phyloP scores from a whole-genome alignment of 2,329 filamentous ascomycete species.

The Atkinsonella hypoxylon region DNA sequence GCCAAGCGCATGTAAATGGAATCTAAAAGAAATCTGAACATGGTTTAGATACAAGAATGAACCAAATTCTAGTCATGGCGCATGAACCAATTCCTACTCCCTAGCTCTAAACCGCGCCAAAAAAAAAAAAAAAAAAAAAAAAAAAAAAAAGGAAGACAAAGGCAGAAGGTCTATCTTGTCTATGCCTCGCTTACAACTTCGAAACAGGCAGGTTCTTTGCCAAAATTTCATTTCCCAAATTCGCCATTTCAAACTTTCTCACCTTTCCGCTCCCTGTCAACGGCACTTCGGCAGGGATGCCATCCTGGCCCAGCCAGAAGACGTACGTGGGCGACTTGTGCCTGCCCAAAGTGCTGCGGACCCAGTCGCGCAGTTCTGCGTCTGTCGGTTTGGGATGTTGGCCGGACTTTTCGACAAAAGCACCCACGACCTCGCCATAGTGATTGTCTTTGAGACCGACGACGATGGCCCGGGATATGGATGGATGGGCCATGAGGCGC shows the following conservation, averaged over 20 bases:
- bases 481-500: slow-evolving; percentile 51
- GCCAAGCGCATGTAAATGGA: no score
- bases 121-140: background rate
- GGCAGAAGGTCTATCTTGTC: background rate
- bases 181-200: slow-evolving; percentile 27
- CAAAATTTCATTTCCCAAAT: slow-evolving; percentile 42
- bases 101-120: background rate
- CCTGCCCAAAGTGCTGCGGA: slow-evolving; percentile 45
- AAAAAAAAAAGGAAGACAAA: background rate
- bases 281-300: slow-evolving; percentile 42
- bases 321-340: slow-evolving; percentile 62
- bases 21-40: no score
- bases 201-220: slow-evolving; percentile 32
- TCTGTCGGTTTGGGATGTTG: slow-evolving; percentile 29
- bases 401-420: slow-evolving; percentile 41
- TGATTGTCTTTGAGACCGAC: slow-evolving; percentile 58
- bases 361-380: slow-evolving; percentile 50
- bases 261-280: slow-evolving; percentile 64
- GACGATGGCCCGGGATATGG: slow-evolving; percentile 52
- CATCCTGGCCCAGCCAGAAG: slow-evolving; percentile 61
- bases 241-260: slow-evolving; percentile 52
- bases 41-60: background rate
- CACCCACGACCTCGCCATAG: slow-evolving; percentile 61
- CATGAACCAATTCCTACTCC: background rate
- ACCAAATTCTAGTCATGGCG: background rate